Evolutionary conservation across 2,329 filamentous ascomycete genomes (phyloP).

Genomic region (Colletotrichum simmondsii): DNA sequence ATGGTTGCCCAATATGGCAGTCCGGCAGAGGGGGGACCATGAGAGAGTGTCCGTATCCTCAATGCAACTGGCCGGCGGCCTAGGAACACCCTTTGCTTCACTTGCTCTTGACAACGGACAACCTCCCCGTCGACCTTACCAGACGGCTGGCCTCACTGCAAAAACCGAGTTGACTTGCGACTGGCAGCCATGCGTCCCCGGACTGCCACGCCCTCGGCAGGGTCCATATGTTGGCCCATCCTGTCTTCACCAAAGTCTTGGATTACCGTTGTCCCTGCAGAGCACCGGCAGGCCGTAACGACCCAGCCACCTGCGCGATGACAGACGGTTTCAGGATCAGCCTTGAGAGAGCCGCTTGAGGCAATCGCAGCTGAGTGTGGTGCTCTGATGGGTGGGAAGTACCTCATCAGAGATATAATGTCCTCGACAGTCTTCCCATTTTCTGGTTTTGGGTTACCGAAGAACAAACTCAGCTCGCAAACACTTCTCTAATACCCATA

Average conservation of each 20-base stretch:
- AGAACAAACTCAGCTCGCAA: background rate
- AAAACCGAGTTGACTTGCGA: background rate
- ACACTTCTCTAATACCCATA: background rate
- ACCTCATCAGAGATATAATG: conserved; percentile 16
- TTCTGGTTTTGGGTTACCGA: too few relatives aligned
- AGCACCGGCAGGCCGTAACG: conserved; percentile 6
- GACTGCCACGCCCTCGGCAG: conserved; percentile 22
- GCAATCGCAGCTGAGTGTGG: background rate
- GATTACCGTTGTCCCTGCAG: conserved; percentile 1
- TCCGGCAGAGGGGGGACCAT: conserved; percentile 4
- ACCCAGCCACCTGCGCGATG: conserved; percentile 29
- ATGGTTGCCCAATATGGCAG: conserved; percentile 20
- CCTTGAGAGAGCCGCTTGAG: background rate
- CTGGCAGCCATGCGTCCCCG: conserved; percentile 9
- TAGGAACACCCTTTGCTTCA: background rate
- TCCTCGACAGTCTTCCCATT: background rate
- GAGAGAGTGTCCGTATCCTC: background rate
- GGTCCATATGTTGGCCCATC: conserved; percentile 13
- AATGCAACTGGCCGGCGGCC: background rate
- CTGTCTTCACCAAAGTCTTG: conserved; percentile 9
- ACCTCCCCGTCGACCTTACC: background rate
- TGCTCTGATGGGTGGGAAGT: background rate
- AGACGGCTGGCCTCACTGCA: background rate
- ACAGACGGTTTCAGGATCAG: conserved; percentile 21
- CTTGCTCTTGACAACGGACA: background rate